A percentile compares a stretch with the other conserved stretches of the same genome.
phyloP scores from a whole-genome alignment of 2,329 filamentous ascomycete genomes.

The Xylaria sp. region DNA sequence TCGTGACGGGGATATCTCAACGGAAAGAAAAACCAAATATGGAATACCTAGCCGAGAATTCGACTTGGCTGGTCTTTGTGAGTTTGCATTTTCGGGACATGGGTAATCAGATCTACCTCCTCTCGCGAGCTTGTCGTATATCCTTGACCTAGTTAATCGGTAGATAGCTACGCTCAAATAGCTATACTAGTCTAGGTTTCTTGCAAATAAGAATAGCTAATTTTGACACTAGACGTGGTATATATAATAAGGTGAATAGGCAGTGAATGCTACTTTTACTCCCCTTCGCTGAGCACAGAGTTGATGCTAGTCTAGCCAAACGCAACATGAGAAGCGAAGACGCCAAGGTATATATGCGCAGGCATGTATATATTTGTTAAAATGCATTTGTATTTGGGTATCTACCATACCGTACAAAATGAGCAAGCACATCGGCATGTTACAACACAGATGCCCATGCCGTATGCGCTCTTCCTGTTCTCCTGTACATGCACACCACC shows the following conservation, averaged over 20 bases:
- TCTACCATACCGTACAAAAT: constrained; percentile 10
- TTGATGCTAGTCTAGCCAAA: not conserved
- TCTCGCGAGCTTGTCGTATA: not conserved
- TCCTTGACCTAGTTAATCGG: not conserved
- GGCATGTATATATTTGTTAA: not conserved
- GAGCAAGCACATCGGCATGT: constrained; percentile 1
- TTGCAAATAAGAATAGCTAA: constrained; percentile 5
- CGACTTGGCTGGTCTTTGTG: not conserved
- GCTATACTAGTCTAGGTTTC: not conserved
- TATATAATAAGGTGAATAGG: not conserved
- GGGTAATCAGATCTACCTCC: not conserved
- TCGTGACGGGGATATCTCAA: not conserved
- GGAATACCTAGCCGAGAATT: not conserved
- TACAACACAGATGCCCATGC: constrained; percentile 14
- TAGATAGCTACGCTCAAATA: not conserved
- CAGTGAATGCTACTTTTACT: not conserved
- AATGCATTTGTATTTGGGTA: constrained; percentile 19
- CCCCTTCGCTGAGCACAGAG: not conserved
- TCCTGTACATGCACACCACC: not conserved
- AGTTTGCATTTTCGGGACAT: not conserved
- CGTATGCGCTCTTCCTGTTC: not conserved
- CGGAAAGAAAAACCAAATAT: not conserved
- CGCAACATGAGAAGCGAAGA: not conserved
- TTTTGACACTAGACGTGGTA: not conserved
- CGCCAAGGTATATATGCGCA: not conserved